Evolutionary conservation across 2,329 filamentous ascomycete species (phyloP), one percentile per base, ranked within the genome.

Genomic region (Neofusicoccum ribis): DNA sequence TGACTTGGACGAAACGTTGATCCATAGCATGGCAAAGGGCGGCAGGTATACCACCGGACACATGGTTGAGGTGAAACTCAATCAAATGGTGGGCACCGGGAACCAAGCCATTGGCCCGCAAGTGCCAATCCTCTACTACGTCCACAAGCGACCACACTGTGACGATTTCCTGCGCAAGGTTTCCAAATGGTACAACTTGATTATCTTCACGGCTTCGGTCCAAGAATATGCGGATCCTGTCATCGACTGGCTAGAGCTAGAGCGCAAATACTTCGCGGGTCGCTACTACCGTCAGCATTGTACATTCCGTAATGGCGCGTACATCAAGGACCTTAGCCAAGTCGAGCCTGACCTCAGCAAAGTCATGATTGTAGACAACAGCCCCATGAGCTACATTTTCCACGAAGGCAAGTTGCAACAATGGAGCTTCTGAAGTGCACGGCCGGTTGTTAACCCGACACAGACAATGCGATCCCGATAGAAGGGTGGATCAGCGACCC

Each of bases 401-500:
- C 94, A 98, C 76, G 93, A 97, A 89, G 94, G 95, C 95, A 81
- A 75, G 86, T 75, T 65, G 23, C 39, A 27, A 11, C 39, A 5
- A 17, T 39, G n/a, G 27, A 17, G 4, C 9, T 27, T 58, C 23
- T 9, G n/a, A 17, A n/a, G 54, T n/a, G 31, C 20, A 27, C 59
- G 14, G 23, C 20, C 17, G 20, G 27, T 39, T 66, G 64, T 47
- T 64, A 50, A 64, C 46, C n/a, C 14, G 9, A 34, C 49, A 17
- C 73, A 99, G 95, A 99, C 78, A 99, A 99, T 81, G 95, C 95
- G 59, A 97, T 99, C 73, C 95, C 95, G 3, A 98, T 99, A 75
- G 94, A 98, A 82, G 95, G 95, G 74, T 99, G 95, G 95, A 98
- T 99, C 80, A 97, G 90, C 78, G 95, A 99, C 80, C 95, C 95